phyloP scores from a whole-genome alignment of 2,329 filamentous ascomycete genomes.

The Macrophomina tecta region DNA sequence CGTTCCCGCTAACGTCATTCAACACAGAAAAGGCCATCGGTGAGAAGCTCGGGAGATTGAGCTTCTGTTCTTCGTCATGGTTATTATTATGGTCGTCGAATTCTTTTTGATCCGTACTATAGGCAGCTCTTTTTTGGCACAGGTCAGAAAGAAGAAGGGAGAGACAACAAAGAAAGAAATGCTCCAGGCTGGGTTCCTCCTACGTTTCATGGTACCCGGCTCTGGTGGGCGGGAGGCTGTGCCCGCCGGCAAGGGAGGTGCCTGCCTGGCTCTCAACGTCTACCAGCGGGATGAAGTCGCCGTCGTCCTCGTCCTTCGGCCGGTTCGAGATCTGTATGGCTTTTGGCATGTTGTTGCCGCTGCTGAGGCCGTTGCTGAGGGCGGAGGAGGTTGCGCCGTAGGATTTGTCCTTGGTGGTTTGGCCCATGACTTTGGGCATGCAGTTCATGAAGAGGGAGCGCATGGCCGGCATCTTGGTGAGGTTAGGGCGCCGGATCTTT shows the following conservation, averaged over 20 bases:
- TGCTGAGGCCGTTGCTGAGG: background rate
- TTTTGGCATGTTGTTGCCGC: background rate
- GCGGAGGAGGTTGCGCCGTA: background rate
- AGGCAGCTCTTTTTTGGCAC: background rate
- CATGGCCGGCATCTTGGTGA: conserved; percentile 13
- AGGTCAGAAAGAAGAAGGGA: background rate
- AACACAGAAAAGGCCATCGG: conserved; percentile 15
- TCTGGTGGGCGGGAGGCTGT: conserved; percentile 18
- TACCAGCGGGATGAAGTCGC: conserved; percentile 22
- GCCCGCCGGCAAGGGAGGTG: conserved; percentile 10
- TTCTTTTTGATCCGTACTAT: background rate
- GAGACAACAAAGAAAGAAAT: background rate
- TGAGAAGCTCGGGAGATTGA: conserved; percentile 4
- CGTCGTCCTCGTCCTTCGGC: conserved; percentile 13
- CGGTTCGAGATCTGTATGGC: conserved; percentile 12
- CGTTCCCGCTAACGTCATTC: conserved; percentile 1
- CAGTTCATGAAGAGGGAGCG: conserved; percentile 15
- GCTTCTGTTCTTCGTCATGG: conserved; percentile 7
- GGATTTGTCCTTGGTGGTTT: conserved; percentile 13
- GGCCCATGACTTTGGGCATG: conserved; percentile 25
- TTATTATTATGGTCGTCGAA: background rate
- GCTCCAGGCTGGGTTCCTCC: background rate
- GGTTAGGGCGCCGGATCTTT: background rate
- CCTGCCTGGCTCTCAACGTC: conserved; percentile 25
- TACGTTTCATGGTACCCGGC: conserved; percentile 5